phyloP scores from a whole-genome alignment of 768 basidiomycete species.

The Boletellus sp. region DNA sequence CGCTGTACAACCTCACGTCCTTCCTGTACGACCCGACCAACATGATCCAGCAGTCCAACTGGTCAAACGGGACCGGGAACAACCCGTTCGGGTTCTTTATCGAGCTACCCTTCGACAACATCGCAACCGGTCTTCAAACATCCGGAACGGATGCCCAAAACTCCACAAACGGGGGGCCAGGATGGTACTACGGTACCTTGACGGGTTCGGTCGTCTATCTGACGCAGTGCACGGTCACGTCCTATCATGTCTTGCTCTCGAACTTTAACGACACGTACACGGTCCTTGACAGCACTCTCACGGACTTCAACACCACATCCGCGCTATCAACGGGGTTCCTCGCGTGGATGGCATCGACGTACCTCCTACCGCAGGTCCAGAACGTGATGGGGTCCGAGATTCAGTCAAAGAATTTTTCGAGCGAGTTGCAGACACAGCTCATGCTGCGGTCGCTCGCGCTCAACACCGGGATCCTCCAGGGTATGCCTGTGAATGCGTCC shows the following conservation, averaged over 20 bases:
- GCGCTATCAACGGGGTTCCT: not conserved
- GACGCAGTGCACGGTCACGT: not conserved
- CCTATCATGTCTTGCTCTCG: not conserved
- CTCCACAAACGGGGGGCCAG: not conserved
- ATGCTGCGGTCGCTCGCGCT: conserved; percentile 1
- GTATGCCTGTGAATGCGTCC: not conserved
- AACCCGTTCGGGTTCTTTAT: conserved; percentile 2
- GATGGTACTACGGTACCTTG: not conserved
- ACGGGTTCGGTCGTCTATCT: not conserved
- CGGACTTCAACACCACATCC: conserved; percentile 2
- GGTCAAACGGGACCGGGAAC: not conserved
- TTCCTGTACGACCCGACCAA: conserved; percentile 2
- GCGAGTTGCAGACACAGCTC: not conserved
- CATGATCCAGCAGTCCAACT: not conserved
- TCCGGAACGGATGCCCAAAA: not conserved
- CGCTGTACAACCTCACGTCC: conserved; percentile 1
- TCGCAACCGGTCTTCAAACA: not conserved
- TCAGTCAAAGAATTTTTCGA: not conserved
- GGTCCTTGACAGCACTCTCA: not conserved
- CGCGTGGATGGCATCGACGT: conserved; percentile 1
- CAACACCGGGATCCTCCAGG: not conserved
- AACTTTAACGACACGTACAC: not conserved
- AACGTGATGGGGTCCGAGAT: not conserved
- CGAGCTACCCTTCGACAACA: not conserved
- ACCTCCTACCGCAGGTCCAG: conserved; percentile 1